Base-by-base conservation (phyloP, 2,329 filamentous ascomycete species). In the Acephala macrosclerotiorum region DNA sequence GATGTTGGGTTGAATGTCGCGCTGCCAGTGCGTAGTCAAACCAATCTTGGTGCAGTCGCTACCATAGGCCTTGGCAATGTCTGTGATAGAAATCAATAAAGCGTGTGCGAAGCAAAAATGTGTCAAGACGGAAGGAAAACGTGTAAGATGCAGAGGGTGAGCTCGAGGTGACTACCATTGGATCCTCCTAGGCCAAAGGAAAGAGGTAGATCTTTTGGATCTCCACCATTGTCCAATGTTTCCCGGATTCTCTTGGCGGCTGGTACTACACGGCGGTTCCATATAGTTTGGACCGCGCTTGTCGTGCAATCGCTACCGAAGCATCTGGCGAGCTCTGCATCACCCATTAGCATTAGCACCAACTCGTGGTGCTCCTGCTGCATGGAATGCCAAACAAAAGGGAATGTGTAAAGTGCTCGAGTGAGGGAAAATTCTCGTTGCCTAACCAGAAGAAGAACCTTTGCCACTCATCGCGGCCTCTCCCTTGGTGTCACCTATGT, bases 51-150 rank as follows among this genome's bases (percentile, higher is more conserved):
- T 89, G 2, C 84, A 86, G 60, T 85, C 84, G 7, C 42, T 58
- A 29, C 86, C 86, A 70, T 85, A 88, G 75, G 84, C 83, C 66
- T 83, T 85, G 65, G 85, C 83, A 59, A 89, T 87, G 55, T 87
- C 87, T 89, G 58, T 26, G 5, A 51, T 22, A 11, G 47, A 26
- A 8, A 65, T 62, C 57, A 56, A 60, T 26, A 55, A 29, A 35
- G 53, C 7, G 14, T 35, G 18, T 56, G 18, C n/a, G 26, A 49
- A 49, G 45, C 8, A 22, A 11, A 20, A 16, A n/a, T n/a, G n/a
- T n/a, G n/a, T n/a, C n/a, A n/a, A 22, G 22, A 49, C 45, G 12
- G 5, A 22, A 22, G 45, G 3, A 12, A 3, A 49, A 6, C 22
- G 20, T 20, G 20, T 49, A 22, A 5, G 22, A 12, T 25, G 18